Base-by-base conservation (phyloP, 2,329 filamentous ascomycete species). In the Apiospora sp. region DNA sequence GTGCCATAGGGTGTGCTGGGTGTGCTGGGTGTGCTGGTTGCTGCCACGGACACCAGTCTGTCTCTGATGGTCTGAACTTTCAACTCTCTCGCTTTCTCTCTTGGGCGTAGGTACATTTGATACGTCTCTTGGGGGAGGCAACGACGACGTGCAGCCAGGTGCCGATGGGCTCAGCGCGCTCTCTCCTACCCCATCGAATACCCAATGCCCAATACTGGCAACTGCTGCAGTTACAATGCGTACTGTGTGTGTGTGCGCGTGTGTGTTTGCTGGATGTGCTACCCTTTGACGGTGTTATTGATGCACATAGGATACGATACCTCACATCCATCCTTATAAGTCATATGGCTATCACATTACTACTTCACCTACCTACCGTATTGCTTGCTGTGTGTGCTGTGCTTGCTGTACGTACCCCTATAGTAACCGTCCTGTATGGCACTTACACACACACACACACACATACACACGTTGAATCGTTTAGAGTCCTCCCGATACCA, bases 271-370 rank as follows among this genome's bases (percentile, higher is more conserved):
- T 34, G 54, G 22, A 61, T 16, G 49, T 54, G 24, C 24, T 30
- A 54, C 49, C 46, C 27, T 61, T 61, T 34, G 54, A 61, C 16
- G 10, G 30, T 34, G 49, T 24, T 51, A 37, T 61, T 37, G 54
- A 61, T 61, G 54, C 54, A 61, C 54, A 34, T 22, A 61, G 30
- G 54, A 61, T 22, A 61, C 54, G 54, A 61, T 61, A n/a, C 19
- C 54, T 61, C 54, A 61, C 54, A 61, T 61, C 30, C 30, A 61
- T 61, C 27, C 22, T 37, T 34, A 19, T 30, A 61, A 37, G 30
- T 61, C 54, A 37, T 22, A 61, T 61, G 30, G 54, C 6, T 61
- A 61, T 37, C 54, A 61, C 54, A 61, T 34, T 61, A 30, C n/a
- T 27, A 54, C 49, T 58, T 41, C 37, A 34, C 51, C 51, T 58